Evolutionary conservation across 306 rosid genomes (phyloP).

Genomic region (Cicer arietinum): DNA sequence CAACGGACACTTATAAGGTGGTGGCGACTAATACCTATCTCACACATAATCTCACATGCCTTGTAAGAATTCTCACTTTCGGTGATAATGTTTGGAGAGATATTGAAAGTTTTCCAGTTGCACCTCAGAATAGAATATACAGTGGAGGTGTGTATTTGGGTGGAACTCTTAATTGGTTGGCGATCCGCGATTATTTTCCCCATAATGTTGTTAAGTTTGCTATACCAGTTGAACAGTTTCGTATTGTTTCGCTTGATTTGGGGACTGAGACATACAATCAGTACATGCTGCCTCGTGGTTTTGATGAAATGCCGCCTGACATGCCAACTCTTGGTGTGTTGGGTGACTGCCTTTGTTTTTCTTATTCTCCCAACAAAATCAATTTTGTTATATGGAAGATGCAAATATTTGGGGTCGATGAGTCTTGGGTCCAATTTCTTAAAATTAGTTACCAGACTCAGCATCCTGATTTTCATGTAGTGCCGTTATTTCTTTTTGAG

Average conservation of each 20-base stretch:
- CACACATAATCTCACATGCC: too few species aligned
- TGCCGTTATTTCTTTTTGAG: neutral
- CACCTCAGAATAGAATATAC: neutral
- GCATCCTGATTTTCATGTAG: neutral
- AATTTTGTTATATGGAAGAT: neutral
- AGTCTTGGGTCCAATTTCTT: conserved; percentile 13
- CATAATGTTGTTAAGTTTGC: too few species aligned
- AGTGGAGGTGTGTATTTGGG: neutral
- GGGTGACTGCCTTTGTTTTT: neutral
- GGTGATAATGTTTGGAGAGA: conserved; percentile 4
- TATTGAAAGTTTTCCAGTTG: neutral
- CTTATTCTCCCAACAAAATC: neutral
- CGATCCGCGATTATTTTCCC: neutral
- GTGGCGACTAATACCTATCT: neutral
- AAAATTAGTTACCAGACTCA: neutral
- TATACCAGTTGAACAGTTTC: neutral
- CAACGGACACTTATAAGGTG: neutral
- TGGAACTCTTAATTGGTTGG: neutral
- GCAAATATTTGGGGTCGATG: neutral
- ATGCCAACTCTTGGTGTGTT: neutral
- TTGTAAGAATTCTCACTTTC: neutral
- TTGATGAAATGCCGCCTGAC: neutral
- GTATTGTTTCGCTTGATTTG: neutral
- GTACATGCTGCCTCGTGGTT: neutral
- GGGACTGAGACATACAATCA: neutral